Conservation (phyloP, 345 rosid genomes). For the Aquilaria yunnanensis region DNA sequence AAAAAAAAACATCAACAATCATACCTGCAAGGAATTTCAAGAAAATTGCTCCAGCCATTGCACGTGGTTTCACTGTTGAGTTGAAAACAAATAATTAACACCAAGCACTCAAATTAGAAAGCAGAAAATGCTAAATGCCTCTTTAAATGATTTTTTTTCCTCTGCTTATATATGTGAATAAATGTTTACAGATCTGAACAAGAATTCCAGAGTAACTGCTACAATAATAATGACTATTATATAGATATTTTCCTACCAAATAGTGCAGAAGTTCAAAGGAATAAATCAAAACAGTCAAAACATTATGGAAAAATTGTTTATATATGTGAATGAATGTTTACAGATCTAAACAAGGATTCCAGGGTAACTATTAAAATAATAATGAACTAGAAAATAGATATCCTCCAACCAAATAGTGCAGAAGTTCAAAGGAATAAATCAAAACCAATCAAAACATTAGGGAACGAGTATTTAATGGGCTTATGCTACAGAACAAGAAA, state of each 20-base stretch:
- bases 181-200: background rate
- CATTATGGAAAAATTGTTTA: background rate
- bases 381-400: background rate
- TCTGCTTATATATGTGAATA: too few species aligned
- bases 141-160: too few species aligned
- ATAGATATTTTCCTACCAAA: background rate
- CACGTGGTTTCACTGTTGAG: slow-evolving; percentile 78
- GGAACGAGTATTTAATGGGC: background rate
- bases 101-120: too few species aligned
- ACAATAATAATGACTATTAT: background rate
- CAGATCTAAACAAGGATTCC: too few species aligned
- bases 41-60: slow-evolving; percentile 77
- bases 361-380: too few species aligned
- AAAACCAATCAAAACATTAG: background rate
- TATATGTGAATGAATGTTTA: too few species aligned
- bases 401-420: background rate
- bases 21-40: slow-evolving; percentile 87
- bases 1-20: background rate
- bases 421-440: background rate
- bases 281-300: background rate
- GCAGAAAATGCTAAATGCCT: too few species aligned
- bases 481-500: background rate
- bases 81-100: slow-evolving; percentile 7
- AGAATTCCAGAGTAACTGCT: too few species aligned
- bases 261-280: background rate